Conservation (phyloP, 2,329 filamentous ascomycete species). For the Juglanconis sp. region DNA sequence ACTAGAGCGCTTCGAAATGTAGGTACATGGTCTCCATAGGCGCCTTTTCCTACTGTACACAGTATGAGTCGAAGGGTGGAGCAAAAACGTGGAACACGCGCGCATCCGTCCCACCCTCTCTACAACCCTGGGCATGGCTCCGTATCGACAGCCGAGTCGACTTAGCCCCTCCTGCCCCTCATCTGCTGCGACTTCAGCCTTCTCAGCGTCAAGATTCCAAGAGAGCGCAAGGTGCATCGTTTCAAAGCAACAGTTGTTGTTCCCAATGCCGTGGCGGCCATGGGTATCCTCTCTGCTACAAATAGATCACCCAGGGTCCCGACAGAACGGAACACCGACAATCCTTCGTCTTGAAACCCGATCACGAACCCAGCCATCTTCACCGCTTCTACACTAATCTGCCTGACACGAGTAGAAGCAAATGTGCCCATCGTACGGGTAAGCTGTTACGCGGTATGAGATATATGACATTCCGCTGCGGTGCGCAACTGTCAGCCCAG, state of each 20-base stretch:
- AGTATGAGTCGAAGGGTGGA: conserved; percentile 4
- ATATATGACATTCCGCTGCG: background rate
- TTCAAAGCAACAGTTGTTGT: background rate
- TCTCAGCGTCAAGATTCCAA: background rate
- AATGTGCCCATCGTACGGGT: background rate
- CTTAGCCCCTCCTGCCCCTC: background rate
- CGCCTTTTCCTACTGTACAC: background rate
- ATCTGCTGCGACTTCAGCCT: background rate
- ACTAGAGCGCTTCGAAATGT: no score
- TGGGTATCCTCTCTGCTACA: background rate
- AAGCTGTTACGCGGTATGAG: background rate
- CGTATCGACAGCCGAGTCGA: background rate
- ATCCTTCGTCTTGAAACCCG: background rate
- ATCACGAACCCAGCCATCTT: background rate
- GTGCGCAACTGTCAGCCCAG: background rate
- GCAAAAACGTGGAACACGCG: conserved; percentile 13
- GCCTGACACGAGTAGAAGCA: background rate
- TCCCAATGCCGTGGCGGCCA: background rate
- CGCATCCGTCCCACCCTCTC: conserved; percentile 11
- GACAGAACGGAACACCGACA: background rate
- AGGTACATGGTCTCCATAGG: no score
- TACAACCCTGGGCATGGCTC: background rate
- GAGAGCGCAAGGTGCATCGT: background rate
- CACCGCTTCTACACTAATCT: conserved; percentile 11
- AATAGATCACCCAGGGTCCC: background rate